These are phyloP conservation scores for Exophiala xenobiotica DNA, from an alignment of 2,329 filamentous ascomycete genomes.

Conservation along the genomic window DNA sequence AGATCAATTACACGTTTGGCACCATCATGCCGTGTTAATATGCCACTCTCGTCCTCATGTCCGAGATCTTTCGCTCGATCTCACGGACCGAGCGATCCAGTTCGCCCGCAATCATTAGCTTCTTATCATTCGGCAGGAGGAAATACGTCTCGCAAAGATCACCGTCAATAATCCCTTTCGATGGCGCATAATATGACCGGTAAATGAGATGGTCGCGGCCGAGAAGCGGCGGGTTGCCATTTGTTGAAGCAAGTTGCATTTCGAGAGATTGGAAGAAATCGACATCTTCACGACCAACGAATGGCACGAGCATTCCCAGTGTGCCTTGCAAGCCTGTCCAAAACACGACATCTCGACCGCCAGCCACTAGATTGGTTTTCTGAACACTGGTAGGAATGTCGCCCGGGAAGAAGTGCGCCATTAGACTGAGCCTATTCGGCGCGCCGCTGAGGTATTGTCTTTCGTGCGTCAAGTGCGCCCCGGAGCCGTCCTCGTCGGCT, in stretches of 20 bases:
- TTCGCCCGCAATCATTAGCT: conserved; percentile 91
- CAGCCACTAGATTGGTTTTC: conserved; percentile 85
- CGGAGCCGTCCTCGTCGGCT: conserved; percentile 87
- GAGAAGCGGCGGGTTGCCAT: conserved; percentile 79
- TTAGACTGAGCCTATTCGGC: conserved; percentile 77
- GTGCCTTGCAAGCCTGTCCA: conserved; percentile 96
- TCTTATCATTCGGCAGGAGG: conserved; percentile 79
- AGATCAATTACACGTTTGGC: background rate
- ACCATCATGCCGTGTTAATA: conserved; percentile 39
- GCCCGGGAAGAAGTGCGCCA: conserved; percentile 86
- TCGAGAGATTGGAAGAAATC: conserved; percentile 98
- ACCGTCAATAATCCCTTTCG: conserved; percentile 95
- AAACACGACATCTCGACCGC: conserved; percentile 84
- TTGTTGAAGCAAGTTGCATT: conserved; percentile 69
- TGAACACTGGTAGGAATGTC: conserved; percentile 89
- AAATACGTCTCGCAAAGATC: conserved; percentile 93
- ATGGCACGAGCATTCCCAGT: conserved; percentile 88
- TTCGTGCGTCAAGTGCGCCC: conserved; percentile 86
- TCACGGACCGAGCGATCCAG: conserved; percentile 86
- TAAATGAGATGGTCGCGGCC: conserved; percentile 96
- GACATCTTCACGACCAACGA: conserved; percentile 85
- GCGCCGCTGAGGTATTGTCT: conserved; percentile 87
- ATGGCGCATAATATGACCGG: conserved; percentile 90
- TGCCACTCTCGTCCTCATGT: conserved; percentile 59
- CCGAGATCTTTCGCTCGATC: conserved; percentile 92